Evolutionary conservation across 2,329 filamentous ascomycete species (phyloP), one percentile per base, ranked within the genome.

Genomic region (Neoascochyta sp.): DNA sequence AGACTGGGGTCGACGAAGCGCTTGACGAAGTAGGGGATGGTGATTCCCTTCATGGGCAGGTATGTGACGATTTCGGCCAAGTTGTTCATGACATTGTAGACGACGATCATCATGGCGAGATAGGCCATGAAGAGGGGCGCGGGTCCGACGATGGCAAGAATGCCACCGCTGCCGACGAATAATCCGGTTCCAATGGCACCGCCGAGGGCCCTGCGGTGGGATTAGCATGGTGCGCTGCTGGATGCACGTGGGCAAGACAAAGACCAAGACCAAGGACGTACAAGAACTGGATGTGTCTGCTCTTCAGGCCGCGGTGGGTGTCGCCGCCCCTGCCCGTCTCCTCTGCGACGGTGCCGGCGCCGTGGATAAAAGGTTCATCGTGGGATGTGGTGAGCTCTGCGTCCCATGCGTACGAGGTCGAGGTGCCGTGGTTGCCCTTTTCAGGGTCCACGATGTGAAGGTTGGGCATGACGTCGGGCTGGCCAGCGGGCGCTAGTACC

Each of bases 141-240:
- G 20, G 57, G 58, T 4, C 58, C 58, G 9, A 55, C 53, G 5
- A 55, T 27, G 1, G 52, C 44, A 16, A 62, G 53, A 23, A 61
- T 60, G 2, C 39, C 46, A 10, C 58, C 58, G 14, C 51, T 56
- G 24, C 57, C 58, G n/a, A 62, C 57, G 36, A 62, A 62, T 3
- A 62, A 39, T 22, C 58, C 58, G 13, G 58, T 62, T 34, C 58
- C 49, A 32, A 79, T 79, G 7, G 74, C 74, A 37, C 75, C 75
- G 32, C 74, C 76, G 6, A 80, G 65, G 12, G 75, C 75, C 46
- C 79, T 80, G 41, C 67, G 64, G 35, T 67, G 54, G 8, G 28
- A 72, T 71, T 18, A 51, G 45, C 29, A n/a, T n/a, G n/a, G n/a
- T n/a, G n/a, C n/a, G n/a, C n/a, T n/a, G n/a, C n/a, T n/a, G n/a